Evolutionary conservation across 306 rosid genomes (phyloP).

Genomic region (Carpinus viminea): DNA sequence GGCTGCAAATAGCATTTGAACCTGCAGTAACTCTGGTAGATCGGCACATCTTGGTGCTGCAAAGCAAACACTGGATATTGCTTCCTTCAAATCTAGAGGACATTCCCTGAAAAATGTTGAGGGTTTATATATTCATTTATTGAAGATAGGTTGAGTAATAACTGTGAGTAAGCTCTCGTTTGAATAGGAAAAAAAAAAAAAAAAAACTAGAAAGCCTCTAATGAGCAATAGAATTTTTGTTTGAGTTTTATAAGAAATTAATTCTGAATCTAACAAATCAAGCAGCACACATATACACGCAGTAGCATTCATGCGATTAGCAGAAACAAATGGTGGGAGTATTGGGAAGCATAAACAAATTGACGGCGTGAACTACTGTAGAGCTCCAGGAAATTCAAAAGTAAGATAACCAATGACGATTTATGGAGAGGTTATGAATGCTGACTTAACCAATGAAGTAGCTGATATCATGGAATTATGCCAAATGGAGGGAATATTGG

Average conservation of each 20-base stretch:
- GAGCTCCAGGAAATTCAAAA: background rate
- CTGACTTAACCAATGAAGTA: background rate
- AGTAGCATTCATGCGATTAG: background rate
- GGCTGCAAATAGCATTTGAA: slow-evolving; percentile 69
- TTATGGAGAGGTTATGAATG: background rate
- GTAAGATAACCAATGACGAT: background rate
- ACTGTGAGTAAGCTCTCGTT: background rate
- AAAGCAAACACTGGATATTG: slow-evolving; percentile 89
- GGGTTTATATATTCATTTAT: background rate
- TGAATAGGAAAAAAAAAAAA: no score
- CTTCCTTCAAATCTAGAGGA: slow-evolving; percentile 94
- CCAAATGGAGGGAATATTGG: background rate
- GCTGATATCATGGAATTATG: background rate
- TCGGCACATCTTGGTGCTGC: slow-evolving; percentile 98
- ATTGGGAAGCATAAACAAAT: background rate
- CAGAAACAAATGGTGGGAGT: background rate
- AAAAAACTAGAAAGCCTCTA: background rate
- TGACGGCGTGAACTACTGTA: background rate
- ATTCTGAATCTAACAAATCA: slow-evolving; percentile 7
- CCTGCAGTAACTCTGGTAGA: slow-evolving; percentile 88
- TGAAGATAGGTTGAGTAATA: background rate
- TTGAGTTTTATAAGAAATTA: background rate
- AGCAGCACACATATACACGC: background rate
- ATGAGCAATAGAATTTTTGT: background rate
- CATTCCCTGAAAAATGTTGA: slow-evolving; percentile 63